Conservation (phyloP, 257 asterid genomes). For the Rhazya stricta region DNA sequence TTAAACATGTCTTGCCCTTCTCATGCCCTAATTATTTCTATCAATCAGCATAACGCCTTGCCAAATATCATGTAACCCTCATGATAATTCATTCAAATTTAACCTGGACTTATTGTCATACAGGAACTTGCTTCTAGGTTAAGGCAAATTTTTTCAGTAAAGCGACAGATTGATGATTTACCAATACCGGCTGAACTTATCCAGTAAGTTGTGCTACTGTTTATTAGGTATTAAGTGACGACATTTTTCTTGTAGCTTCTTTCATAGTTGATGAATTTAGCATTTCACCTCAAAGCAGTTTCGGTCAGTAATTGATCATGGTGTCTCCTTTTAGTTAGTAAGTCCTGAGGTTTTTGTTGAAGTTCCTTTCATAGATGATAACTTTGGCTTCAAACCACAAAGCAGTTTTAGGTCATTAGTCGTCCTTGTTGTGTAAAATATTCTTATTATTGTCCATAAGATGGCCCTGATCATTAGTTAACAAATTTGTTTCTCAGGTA, state of each 20-base stretch:
- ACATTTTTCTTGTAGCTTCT: neutral
- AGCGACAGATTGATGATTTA: conserved; percentile 60
- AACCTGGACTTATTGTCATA: neutral
- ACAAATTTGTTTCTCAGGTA: conserved; percentile 43
- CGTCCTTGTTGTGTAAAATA: neutral
- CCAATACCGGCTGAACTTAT: conserved; percentile 71
- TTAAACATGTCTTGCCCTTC: neutral
- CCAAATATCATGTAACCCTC: neutral
- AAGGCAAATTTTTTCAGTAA: conserved; percentile 47
- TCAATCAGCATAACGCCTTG: neutral
- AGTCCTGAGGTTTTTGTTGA: neutral
- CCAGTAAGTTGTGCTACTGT: conserved; percentile 46
- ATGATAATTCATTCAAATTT: neutral
- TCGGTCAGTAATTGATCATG: neutral
- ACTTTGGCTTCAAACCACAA: neutral
- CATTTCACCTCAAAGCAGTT: neutral
- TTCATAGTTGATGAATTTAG: neutral
- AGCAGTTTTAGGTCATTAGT: neutral
- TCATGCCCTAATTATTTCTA: neutral
- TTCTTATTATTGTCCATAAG: neutral
- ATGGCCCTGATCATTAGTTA: neutral
- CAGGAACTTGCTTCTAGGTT: conserved; percentile 64
- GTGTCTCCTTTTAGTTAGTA: neutral
- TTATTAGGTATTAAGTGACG: neutral
- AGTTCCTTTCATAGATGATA: neutral